phyloP scores from a whole-genome alignment of 2,329 filamentous ascomycete genomes.

The Tympanopsis confertula region DNA sequence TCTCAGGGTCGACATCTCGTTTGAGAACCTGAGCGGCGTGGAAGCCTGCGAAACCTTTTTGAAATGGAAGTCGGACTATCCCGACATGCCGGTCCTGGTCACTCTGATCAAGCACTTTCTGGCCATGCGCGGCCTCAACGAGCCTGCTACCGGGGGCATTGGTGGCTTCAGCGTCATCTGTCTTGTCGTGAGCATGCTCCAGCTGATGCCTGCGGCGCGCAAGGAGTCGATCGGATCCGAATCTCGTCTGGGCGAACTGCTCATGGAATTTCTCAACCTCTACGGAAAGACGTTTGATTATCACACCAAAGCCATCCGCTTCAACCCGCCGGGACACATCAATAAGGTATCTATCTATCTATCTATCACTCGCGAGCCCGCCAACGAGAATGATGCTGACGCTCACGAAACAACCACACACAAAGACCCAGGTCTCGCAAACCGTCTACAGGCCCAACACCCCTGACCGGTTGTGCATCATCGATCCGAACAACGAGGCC shows the following conservation, averaged over 20 bases:
- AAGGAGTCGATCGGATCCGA: conserved; percentile 44
- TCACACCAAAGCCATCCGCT: conserved; percentile 56
- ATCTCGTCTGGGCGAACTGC: conserved; percentile 64
- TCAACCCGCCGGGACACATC: conserved; percentile 65
- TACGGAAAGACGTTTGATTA: conserved; percentile 78
- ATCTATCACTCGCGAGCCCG: conserved; percentile 1
- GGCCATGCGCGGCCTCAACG: conserved; percentile 78
- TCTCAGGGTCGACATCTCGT: conserved; percentile 82
- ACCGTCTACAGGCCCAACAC: conserved; percentile 33
- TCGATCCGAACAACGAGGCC: conserved; percentile 73
- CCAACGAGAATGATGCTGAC: conserved; percentile 5
- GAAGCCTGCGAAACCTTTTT: conserved; percentile 70
- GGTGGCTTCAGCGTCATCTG: conserved; percentile 93
- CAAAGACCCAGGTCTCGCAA: conserved; percentile 20
- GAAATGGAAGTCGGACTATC: conserved; percentile 67
- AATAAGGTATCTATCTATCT: conserved; percentile 49
- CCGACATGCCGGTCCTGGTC: conserved; percentile 76
- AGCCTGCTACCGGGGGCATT: conserved; percentile 81
- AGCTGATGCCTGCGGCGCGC: conserved; percentile 64
- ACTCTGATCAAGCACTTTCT: conserved; percentile 87
- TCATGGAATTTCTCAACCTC: conserved; percentile 80
- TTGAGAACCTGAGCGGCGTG: conserved; percentile 80
- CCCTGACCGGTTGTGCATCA: conserved; percentile 64
- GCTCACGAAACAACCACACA: conserved; percentile 10
- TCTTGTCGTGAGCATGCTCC: conserved; percentile 78